phyloP scores from a whole-genome alignment of 2,329 filamentous ascomycete species.

The Pseudogymnoascus sp. region DNA sequence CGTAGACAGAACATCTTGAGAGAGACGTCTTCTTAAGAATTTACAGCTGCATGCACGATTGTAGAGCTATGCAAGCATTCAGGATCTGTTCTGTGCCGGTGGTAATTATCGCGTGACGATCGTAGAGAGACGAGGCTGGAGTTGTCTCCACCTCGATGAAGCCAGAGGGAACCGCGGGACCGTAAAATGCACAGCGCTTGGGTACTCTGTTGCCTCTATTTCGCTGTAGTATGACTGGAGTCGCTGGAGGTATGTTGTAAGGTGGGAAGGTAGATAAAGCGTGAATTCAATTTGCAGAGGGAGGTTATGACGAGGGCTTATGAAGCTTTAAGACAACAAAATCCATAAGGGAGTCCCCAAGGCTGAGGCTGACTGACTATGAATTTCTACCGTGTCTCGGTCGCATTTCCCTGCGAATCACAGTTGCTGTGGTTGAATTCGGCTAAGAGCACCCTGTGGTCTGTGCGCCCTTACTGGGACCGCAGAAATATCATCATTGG shows the following conservation, averaged over 20 bases:
- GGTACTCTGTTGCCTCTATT: background rate
- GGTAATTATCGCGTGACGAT: background rate
- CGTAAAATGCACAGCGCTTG: background rate
- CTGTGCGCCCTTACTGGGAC: background rate
- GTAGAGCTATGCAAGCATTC: background rate
- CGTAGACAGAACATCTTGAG: conserved; percentile 53
- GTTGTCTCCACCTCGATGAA: background rate
- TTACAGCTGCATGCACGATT: background rate
- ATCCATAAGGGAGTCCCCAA: background rate
- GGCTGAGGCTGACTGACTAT: background rate
- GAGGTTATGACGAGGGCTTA: background rate
- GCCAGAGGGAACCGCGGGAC: background rate
- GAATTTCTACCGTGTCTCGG: background rate
- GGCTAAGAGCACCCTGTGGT: conserved; percentile 1
- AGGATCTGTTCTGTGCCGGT: background rate
- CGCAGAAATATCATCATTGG: conserved; percentile 10
- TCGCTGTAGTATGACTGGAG: background rate
- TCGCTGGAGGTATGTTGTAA: background rate
- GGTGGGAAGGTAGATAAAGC: background rate
- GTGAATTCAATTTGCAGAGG: background rate
- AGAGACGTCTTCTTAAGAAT: background rate
- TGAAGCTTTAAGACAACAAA: background rate
- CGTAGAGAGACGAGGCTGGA: background rate
- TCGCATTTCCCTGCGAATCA: background rate
- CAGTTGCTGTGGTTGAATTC: background rate